phyloP scores from a whole-genome alignment of 768 basidiomycete species.

The Leccinum broughii region DNA sequence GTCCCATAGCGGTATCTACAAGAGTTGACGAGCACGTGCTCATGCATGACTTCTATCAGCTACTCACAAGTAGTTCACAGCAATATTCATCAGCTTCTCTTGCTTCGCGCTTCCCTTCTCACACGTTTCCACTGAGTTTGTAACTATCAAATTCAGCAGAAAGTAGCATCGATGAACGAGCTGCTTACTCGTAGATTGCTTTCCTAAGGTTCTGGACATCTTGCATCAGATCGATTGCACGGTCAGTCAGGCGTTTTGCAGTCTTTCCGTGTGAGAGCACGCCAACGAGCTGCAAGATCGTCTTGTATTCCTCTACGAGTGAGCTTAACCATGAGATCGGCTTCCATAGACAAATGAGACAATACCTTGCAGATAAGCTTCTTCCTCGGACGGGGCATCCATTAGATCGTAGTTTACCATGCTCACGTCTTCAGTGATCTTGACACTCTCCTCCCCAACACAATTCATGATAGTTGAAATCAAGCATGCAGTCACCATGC shows the following conservation, averaged over 20 bases:
- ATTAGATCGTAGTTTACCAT: conserved; percentile 62
- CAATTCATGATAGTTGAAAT: conserved; percentile 75
- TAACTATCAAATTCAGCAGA: conserved; percentile 53
- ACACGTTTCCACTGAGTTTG: conserved; percentile 84
- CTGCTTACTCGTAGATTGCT: conserved; percentile 87
- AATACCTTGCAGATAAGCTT: conserved; percentile 83
- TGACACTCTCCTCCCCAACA: conserved; percentile 44
- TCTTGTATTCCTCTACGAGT: conserved; percentile 90
- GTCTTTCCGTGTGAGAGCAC: conserved; percentile 90
- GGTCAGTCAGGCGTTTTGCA: conserved; percentile 88
- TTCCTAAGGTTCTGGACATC: conserved; percentile 96
- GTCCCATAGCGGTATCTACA: conserved; percentile 84
- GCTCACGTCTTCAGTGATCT: conserved; percentile 36
- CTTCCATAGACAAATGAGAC: neutral
- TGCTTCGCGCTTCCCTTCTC: conserved; percentile 80
- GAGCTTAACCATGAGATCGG: conserved; percentile 1
- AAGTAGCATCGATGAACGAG: neutral
- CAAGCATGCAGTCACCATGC: conserved; percentile 89
- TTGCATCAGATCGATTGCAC: conserved; percentile 89
- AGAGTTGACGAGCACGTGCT: conserved; percentile 7
- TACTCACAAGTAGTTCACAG: conserved; percentile 83
- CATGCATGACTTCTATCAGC: conserved; percentile 20
- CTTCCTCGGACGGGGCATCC: conserved; percentile 84
- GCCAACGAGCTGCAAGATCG: conserved; percentile 90
- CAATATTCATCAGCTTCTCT: conserved; percentile 67